A percentile compares a stretch with the other conserved stretches of the same genome.
Conservation (phyloP, 2,329 filamentous ascomycete genomes). For the Trichoderma koningii region DNA sequence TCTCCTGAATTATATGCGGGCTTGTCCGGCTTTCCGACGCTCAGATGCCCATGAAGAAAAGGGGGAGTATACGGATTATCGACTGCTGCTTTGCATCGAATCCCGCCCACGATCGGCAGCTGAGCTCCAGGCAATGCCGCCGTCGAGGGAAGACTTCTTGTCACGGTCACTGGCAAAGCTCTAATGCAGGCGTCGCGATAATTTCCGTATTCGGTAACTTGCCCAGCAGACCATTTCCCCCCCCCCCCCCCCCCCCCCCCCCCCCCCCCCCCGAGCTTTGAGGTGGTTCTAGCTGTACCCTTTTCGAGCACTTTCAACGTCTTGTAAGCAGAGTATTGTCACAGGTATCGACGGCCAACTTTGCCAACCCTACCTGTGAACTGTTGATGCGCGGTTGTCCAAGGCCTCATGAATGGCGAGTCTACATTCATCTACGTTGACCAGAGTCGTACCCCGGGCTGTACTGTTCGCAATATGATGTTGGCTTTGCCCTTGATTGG, state of each 20-base stretch:
- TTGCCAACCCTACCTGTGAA: too few species aligned
- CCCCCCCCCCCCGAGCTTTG: neutral
- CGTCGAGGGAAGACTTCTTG: constrained; percentile 4
- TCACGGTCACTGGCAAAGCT: neutral
- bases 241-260: constrained; percentile 9
- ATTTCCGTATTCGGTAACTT: constrained; percentile 16
- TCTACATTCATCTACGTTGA: too few species aligned
- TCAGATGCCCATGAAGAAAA: neutral
- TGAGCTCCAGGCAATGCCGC: neutral
- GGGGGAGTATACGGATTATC: neutral
- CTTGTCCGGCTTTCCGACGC: neutral
- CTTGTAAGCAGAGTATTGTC: too few species aligned
- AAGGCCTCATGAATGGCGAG: too few species aligned
- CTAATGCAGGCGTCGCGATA: constrained; percentile 15
- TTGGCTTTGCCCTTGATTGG: too few species aligned
- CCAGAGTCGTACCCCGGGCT: too few species aligned
- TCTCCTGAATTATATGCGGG: neutral
- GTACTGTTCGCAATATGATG: too few species aligned
- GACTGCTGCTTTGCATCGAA: neutral
- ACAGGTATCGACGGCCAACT: too few species aligned
- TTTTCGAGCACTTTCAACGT: neutral
- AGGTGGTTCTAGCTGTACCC: neutral
- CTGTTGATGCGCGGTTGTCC: too few species aligned
- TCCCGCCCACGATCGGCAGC: neutral
- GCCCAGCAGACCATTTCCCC: neutral